Percentiles rank a stretch among this genome's conserved stretches.
Evolutionary conservation across 2,329 filamentous ascomycete species (phyloP).

Genomic region (Oidium heveae): DNA sequence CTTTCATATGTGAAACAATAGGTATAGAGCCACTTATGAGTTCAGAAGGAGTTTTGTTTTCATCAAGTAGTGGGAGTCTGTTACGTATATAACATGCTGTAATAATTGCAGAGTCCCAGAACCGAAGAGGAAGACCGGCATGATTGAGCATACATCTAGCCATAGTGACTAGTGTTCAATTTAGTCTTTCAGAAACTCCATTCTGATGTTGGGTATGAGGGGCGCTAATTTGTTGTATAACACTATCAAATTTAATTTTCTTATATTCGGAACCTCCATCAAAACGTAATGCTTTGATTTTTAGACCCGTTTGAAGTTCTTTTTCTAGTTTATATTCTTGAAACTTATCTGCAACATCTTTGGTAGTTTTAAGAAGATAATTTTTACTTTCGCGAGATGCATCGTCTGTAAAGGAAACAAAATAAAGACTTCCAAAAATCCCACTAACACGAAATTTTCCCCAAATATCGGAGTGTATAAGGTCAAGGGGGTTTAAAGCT

Average conservation of each 20-base stretch:
- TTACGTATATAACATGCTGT: neutral
- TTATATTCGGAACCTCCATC: neutral
- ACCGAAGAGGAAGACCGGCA: neutral
- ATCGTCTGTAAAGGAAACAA: neutral
- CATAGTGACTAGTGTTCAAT: neutral
- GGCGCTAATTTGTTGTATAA: neutral
- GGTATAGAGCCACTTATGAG: neutral
- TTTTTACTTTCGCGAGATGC: neutral
- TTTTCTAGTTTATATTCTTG: neutral
- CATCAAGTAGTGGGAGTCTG: neutral
- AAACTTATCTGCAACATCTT: neutral
- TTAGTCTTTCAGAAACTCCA: neutral
- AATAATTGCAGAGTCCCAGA: neutral
- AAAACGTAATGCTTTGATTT: neutral
- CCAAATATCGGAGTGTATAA: neutral
- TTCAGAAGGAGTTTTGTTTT: neutral
- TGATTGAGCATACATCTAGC: neutral
- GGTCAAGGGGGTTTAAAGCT: neutral
- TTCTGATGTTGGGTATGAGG: neutral
- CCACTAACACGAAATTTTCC: neutral
- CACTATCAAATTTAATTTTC: neutral
- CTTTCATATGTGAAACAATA: neutral
- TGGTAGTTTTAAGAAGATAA: neutral
- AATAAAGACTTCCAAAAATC: neutral
- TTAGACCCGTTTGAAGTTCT: neutral